Evolutionary conservation across 2,329 filamentous ascomycete species (phyloP).

Genomic region (Hymenoscyphus fraxineus): DNA sequence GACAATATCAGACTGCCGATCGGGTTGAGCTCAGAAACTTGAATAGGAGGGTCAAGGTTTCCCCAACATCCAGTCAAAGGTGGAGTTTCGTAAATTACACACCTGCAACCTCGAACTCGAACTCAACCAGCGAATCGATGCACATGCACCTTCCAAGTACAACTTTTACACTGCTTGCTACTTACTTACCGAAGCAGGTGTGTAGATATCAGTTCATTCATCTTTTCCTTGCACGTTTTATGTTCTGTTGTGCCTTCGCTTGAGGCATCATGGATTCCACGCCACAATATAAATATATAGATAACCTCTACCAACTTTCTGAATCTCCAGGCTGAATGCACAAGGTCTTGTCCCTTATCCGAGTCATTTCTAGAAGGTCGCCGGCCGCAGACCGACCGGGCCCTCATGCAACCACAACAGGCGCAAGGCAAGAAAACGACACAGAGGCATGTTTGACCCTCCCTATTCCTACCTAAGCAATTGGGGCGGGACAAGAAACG

Average conservation of each 20-base stretch:
- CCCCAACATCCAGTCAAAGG: background rate
- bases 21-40: too few relatives aligned
- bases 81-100: background rate
- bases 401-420: conserved; percentile 19
- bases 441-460: background rate
- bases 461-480: background rate
- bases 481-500: background rate
- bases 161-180: background rate
- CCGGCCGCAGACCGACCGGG: conserved; percentile 17
- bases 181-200: background rate
- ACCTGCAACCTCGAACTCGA: background rate
- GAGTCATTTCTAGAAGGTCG: conserved; percentile 15
- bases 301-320: background rate
- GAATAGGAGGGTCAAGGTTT: background rate
- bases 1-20: too few relatives aligned
- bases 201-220: background rate
- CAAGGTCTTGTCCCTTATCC: conserved; percentile 11
- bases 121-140: background rate
- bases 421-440: background rate
- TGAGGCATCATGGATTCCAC: background rate
- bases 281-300: background rate
- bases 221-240: background rate
- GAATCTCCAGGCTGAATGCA: conserved; percentile 11
- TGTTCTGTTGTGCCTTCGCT: background rate
- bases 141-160: background rate